These are phyloP conservation scores for Boletus subluridellus DNA, from an alignment of 1,284 basidiomycete genomes.

Conservation along the genomic window DNA sequence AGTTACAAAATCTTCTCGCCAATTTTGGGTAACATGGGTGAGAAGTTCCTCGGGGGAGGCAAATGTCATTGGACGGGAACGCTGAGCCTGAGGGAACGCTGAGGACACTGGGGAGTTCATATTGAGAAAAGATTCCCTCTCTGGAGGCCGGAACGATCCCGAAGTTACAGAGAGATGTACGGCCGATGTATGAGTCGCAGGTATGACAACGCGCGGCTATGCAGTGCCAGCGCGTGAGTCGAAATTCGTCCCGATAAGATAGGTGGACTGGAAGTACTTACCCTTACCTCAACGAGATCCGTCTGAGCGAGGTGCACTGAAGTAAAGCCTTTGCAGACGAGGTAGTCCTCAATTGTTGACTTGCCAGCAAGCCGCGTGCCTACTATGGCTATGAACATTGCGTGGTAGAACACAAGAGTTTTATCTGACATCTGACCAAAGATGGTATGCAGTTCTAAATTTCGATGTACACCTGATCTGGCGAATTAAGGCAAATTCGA, in stretches of 20 bases:
- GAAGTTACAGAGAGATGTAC: constrained; percentile 2
- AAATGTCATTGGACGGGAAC: constrained; percentile 41
- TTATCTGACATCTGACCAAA: not conserved
- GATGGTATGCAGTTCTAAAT: not conserved
- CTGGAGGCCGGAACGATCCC: not conserved
- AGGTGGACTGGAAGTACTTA: constrained; percentile 3
- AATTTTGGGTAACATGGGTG: constrained; percentile 77
- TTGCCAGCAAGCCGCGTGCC: constrained; percentile 85
- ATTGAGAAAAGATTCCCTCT: constrained; percentile 19
- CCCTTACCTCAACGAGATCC: constrained; percentile 11
- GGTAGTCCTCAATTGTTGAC: constrained; percentile 69
- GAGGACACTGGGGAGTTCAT: constrained; percentile 27
- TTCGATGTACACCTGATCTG: not conserved
- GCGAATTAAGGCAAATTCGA: not conserved
- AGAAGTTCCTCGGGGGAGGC: constrained; percentile 58
- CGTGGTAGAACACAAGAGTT: constrained; percentile 7
- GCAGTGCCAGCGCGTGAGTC: not conserved
- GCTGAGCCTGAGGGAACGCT: constrained; percentile 19
- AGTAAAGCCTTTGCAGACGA: constrained; percentile 57
- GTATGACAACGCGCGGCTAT: constrained; percentile 9
- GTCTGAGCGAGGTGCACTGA: constrained; percentile 36
- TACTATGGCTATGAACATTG: constrained; percentile 84
- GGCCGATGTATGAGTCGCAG: not conserved
- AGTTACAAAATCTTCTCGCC: constrained; percentile 82
- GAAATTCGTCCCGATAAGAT: not conserved